Percentiles rank a stretch among this genome's conserved stretches.
These are phyloP conservation scores for Sanguinoderma infundibulare DNA, from an alignment of 1,284 basidiomycete genomes.

Conservation along the genomic window DNA sequence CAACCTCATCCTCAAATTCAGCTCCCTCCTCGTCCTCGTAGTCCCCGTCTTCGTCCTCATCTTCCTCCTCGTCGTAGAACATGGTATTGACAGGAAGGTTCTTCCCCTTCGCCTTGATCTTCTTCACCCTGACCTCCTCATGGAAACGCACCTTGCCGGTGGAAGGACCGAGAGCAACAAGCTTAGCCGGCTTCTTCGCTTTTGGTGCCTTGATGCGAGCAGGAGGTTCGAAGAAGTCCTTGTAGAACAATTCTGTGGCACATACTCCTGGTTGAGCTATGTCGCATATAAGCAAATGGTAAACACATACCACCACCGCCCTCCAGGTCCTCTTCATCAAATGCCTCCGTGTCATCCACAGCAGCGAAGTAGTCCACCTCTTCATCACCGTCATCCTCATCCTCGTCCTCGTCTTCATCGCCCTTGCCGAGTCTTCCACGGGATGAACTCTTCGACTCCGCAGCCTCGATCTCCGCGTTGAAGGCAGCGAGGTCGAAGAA, in stretches of 20 bases:
- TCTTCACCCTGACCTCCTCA: conserved; percentile 81
- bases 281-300: not conserved
- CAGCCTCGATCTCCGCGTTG: conserved; percentile 85
- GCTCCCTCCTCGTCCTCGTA: conserved; percentile 30
- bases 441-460: conserved; percentile 72
- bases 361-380: conserved; percentile 76
- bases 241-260: conserved; percentile 60
- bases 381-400: conserved; percentile 49
- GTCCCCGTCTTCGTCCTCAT: conserved; percentile 33
- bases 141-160: conserved; percentile 72
- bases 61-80: conserved; percentile 43
- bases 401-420: conserved; percentile 57
- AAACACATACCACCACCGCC: conserved; percentile 47
- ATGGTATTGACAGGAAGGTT: conserved; percentile 50
- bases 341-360: conserved; percentile 48
- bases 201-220: conserved; percentile 30
- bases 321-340: conserved; percentile 45
- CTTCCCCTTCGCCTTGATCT: conserved; percentile 71
- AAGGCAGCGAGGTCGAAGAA: conserved; percentile 94
- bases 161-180: conserved; percentile 18
- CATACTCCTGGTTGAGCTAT: not conserved
- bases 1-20: conserved; percentile 40
- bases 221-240: conserved; percentile 76
- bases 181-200: conserved; percentile 20
- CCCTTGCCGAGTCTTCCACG: conserved; percentile 64